phyloP scores from a whole-genome alignment of 352 stramenopile genomes.

The Phytophthora pluvialis region DNA sequence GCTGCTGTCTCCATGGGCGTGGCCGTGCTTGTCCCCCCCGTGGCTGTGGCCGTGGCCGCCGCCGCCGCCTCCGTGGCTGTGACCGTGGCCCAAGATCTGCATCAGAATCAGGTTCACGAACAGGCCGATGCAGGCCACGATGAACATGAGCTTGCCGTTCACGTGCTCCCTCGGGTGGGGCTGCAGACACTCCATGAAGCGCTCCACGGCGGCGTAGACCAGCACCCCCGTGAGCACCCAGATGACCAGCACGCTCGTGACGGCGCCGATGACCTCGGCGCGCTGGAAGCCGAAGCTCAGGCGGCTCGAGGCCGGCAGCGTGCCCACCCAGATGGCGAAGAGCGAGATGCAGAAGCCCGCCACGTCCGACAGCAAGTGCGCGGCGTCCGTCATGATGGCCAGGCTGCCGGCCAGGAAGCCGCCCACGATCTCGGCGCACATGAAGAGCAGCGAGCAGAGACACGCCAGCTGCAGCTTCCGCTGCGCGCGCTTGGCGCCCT shows the following conservation, averaged over 20 bases:
- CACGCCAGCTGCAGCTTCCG: constrained; percentile 72
- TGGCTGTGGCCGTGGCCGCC: constrained; percentile 56
- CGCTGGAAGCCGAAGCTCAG: constrained; percentile 95
- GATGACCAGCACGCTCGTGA: constrained; percentile 94
- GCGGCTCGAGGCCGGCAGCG: constrained; percentile 71
- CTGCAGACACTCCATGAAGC: constrained; percentile 82
- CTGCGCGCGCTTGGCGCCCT: constrained; percentile 58
- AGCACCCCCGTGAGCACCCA: constrained; percentile 95
- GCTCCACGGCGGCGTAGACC: constrained; percentile 93
- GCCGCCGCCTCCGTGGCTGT: constrained; percentile 58
- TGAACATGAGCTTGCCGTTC: constrained; percentile 97
- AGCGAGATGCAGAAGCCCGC: constrained; percentile 80
- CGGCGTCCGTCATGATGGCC: constrained; percentile 93
- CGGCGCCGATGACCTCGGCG: constrained; percentile 94
- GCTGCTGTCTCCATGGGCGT: constrained; percentile 29
- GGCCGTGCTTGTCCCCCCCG: constrained; percentile 29
- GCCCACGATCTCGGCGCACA: constrained; percentile 95
- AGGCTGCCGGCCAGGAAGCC: constrained; percentile 94
- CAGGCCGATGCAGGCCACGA: constrained; percentile 95
- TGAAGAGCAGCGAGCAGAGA: constrained; percentile 92
- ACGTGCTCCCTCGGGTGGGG: constrained; percentile 85
- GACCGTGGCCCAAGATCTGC: constrained; percentile 90
- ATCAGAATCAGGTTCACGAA: constrained; percentile 97
- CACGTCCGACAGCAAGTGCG: constrained; percentile 78
- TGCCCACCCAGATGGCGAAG: constrained; percentile 75